These are phyloP conservation scores for Rhizophora mangle DNA, from an alignment of 345 rosid species.

Conservation along the genomic window DNA sequence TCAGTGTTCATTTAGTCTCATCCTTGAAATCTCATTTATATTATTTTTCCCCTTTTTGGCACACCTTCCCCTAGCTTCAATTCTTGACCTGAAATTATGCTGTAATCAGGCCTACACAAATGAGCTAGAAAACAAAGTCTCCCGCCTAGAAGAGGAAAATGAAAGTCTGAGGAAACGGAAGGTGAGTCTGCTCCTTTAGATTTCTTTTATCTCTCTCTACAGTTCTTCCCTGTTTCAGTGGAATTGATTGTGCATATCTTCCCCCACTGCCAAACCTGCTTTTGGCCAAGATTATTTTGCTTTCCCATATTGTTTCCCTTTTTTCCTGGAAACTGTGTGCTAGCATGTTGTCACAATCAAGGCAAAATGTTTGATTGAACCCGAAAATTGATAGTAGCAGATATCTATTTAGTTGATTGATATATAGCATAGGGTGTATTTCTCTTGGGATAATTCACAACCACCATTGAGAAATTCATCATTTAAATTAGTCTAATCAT, in stretches of 20 bases:
- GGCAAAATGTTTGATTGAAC: no score
- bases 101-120: slow-evolving; percentile 85
- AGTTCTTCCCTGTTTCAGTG: background rate
- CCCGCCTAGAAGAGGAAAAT: slow-evolving; percentile 91
- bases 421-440: no score
- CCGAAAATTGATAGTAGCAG: no score
- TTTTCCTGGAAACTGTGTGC: background rate
- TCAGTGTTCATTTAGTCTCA: slow-evolving; percentile 17
- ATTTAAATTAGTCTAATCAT: no score
- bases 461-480: no score
- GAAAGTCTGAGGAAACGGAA: slow-evolving; percentile 78
- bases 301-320: background rate
- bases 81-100: slow-evolving; percentile 19
- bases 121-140: slow-evolving; percentile 93
- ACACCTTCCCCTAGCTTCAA: background rate
- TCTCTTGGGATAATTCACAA: no score
- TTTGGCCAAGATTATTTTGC: background rate
- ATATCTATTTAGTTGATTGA: no score
- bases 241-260: background rate
- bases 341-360: no score
- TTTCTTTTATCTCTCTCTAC: background rate
- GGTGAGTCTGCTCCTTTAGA: slow-evolving; percentile 42
- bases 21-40: background rate
- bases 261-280: background rate
- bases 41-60: background rate